Percentiles rank a stretch among this genome's conserved stretches.
These are phyloP conservation scores for Fusarium xylarioides DNA, from an alignment of 2,329 filamentous ascomycete genomes.

Conservation along the genomic window DNA sequence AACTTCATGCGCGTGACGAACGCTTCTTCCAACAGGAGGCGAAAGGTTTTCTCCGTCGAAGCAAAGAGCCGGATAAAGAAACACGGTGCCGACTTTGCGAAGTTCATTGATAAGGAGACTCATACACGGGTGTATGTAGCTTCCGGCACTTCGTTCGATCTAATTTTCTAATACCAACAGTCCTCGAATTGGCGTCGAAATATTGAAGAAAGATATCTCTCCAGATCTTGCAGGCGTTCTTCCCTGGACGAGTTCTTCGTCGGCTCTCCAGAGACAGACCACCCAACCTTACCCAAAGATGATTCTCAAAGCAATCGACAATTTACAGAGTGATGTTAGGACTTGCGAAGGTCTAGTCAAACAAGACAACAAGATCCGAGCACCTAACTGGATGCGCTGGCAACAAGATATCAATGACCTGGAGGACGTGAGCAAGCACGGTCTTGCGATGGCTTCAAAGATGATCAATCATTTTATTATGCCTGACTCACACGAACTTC, in stretches of 20 bases:
- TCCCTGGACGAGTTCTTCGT: conserved; percentile 27
- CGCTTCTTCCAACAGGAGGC: conserved; percentile 7
- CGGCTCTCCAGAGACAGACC: not conserved
- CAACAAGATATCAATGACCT: conserved; percentile 46
- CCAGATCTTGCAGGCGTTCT: conserved; percentile 20
- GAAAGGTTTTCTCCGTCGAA: conserved; percentile 14
- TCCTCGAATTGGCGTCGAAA: not conserved
- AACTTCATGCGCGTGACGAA: not conserved
- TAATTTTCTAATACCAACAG: conserved; percentile 1
- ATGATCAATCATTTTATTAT: conserved; percentile 43
- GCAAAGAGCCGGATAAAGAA: conserved; percentile 39
- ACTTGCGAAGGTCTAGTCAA: conserved; percentile 40
- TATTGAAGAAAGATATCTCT: conserved; percentile 7
- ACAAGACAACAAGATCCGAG: conserved; percentile 26
- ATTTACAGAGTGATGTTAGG: conserved; percentile 30
- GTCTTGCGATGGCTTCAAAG: conserved; percentile 36
- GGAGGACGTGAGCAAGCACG: conserved; percentile 41
- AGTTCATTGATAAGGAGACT: conserved; percentile 34
- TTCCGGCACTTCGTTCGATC: not conserved
- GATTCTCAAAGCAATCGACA: conserved; percentile 25
- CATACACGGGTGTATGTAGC: conserved; percentile 20
- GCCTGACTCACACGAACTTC: conserved; percentile 26
- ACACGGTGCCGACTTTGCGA: conserved; percentile 32
- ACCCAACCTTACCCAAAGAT: conserved; percentile 2
- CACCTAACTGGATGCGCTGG: conserved; percentile 46